phyloP scores from a whole-genome alignment of 495 filamentous ascomycete species.

The Xanthoparmelia taractica region DNA sequence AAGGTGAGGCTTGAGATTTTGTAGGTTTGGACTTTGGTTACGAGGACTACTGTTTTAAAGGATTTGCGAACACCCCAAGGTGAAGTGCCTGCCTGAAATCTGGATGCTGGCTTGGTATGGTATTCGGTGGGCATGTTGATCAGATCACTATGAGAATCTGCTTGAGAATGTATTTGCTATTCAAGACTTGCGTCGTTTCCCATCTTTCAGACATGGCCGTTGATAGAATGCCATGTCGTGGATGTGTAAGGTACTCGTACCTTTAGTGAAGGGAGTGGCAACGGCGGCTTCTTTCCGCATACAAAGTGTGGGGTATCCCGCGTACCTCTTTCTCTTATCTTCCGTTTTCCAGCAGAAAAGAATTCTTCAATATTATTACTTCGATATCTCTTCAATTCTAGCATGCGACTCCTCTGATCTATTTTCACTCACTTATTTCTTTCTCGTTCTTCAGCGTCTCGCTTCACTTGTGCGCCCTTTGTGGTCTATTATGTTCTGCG shows the following conservation, averaged over 20 bases:
- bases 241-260: too few species aligned
- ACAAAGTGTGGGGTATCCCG: neutral
- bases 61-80: neutral
- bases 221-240: neutral
- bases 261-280: too few species aligned
- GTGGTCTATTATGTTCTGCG: neutral
- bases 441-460: neutral
- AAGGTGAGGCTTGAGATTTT: constrained; percentile 13
- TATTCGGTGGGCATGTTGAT: neutral
- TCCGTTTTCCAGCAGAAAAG: neutral
- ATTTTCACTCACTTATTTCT: neutral
- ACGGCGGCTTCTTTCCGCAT: neutral
- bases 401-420: neutral
- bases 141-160: neutral
- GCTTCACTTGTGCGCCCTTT: neutral
- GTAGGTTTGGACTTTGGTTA: neutral
- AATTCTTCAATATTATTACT: neutral
- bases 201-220: neutral
- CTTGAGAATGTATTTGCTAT: neutral
- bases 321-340: neutral
- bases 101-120: neutral
- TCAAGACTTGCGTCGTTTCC: neutral
- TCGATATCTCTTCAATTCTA: too few species aligned
- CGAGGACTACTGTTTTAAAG: neutral
- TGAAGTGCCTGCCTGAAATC: neutral